Conservation (phyloP, 495 filamentous ascomycete species). For the Annulohypoxylon maeteangense region DNA sequence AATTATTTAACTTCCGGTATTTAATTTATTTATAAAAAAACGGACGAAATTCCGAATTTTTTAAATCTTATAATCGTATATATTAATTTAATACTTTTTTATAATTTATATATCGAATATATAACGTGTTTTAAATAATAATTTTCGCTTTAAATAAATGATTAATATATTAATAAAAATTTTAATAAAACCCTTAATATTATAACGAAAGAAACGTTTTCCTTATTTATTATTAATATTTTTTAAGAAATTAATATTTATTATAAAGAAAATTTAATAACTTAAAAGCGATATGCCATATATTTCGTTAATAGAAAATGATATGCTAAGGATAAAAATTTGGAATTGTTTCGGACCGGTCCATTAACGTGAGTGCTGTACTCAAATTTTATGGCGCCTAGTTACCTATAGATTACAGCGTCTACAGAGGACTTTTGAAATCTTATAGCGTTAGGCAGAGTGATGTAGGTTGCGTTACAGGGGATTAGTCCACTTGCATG, state of each 20-base stretch:
- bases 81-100: neutral
- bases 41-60: slow-evolving; percentile 62
- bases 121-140: neutral
- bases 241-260: neutral
- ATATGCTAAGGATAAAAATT: too few species aligned
- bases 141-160: neutral
- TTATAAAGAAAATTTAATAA: neutral
- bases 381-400: too few species aligned
- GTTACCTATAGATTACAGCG: too few species aligned
- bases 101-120: neutral
- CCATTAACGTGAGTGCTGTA: too few species aligned
- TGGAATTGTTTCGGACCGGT: too few species aligned
- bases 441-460: too few species aligned
- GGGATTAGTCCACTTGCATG: neutral
- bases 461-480: too few species aligned
- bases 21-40: too few species aligned
- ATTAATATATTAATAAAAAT: too few species aligned
- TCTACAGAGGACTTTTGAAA: too few species aligned
- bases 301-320: neutral
- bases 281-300: neutral
- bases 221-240: neutral
- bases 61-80: slow-evolving; percentile 59
- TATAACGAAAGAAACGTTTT: neutral
- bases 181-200: neutral
- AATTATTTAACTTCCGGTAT: too few species aligned